Conservation (phyloP, 148 eudicot species). For the Silene conica region DNA sequence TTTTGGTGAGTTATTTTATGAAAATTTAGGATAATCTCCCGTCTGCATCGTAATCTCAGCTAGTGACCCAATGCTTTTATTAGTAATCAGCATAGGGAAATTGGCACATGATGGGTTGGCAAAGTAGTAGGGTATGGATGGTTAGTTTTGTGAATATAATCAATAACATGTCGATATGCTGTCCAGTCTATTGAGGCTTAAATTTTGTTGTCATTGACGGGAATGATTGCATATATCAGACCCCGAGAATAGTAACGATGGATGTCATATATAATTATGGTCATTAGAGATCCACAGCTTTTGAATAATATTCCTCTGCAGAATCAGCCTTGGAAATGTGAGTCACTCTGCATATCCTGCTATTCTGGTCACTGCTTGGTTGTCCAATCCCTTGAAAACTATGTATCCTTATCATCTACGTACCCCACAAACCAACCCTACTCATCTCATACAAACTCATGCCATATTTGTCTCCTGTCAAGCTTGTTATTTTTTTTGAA, state of each 20-base stretch:
- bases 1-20: conserved; percentile 18
- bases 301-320: conserved; percentile 9
- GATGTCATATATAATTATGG: not conserved
- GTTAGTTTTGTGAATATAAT: not conserved
- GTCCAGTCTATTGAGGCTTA: not conserved
- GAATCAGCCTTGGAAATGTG: conserved; percentile 13
- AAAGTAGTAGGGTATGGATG: conserved; percentile 13
- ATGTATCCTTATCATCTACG: conserved; percentile 12
- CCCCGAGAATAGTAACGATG: not conserved
- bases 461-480: conserved; percentile 7
- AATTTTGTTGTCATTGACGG: not conserved
- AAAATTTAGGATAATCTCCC: conserved; percentile 4
- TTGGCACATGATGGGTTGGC: conserved; percentile 15
- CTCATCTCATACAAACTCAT: not conserved
- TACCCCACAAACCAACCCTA: conserved; percentile 10
- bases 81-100: conserved; percentile 19
- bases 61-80: conserved; percentile 22
- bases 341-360: conserved; percentile 9
- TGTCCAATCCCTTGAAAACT: conserved; percentile 4
- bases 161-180: not conserved
- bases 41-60: conserved; percentile 15
- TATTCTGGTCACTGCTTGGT: conserved; percentile 15
- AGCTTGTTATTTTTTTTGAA: not conserved
- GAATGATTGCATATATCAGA: not conserved
- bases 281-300: not conserved